Evolutionary conservation across 2,329 filamentous ascomycete genomes (phyloP).

Genomic region (Nemania bipapillata): DNA sequence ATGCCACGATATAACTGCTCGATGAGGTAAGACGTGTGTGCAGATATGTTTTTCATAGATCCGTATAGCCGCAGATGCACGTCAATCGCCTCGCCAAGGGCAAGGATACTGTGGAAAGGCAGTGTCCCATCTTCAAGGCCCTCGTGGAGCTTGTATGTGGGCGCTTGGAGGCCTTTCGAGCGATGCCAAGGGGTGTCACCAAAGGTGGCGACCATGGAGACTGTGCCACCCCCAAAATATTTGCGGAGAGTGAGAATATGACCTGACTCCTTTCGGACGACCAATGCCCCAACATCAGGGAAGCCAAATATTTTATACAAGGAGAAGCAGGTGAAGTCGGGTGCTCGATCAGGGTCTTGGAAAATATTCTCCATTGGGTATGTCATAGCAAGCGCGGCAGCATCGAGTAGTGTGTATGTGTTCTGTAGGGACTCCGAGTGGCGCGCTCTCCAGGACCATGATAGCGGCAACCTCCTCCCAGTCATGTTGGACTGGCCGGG

Average conservation of each 20-base stretch:
- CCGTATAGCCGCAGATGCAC: conserved; percentile 67
- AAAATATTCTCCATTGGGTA: conserved; percentile 64
- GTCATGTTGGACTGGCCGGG: conserved; percentile 78
- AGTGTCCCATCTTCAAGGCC: conserved; percentile 74
- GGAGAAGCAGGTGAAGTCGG: conserved; percentile 70
- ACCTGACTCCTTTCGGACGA: conserved; percentile 66
- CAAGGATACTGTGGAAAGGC: conserved; percentile 73
- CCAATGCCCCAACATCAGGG: conserved; percentile 70
- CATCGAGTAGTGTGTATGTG: conserved; percentile 68
- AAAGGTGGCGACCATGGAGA: conserved; percentile 67
- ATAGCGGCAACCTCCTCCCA: conserved; percentile 68
- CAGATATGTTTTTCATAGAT: conserved; percentile 67
- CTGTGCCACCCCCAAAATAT: conserved; percentile 76
- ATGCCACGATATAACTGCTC: conserved; percentile 62
- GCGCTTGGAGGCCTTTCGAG: conserved; percentile 59
- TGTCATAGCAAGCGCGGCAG: conserved; percentile 73
- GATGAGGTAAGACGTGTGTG: conserved; percentile 66
- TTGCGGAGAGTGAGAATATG: conserved; percentile 65
- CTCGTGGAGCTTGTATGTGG: conserved; percentile 64
- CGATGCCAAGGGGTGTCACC: conserved; percentile 63
- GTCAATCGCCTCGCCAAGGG: conserved; percentile 68
- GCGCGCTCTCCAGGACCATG: conserved; percentile 61
- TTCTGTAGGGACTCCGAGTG: conserved; percentile 51
- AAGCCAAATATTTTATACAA: conserved; percentile 76
- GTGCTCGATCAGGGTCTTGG: conserved; percentile 61